Base-by-base conservation (phyloP, 2,329 filamentous ascomycete species). In the Aspergillus niger region DNA sequence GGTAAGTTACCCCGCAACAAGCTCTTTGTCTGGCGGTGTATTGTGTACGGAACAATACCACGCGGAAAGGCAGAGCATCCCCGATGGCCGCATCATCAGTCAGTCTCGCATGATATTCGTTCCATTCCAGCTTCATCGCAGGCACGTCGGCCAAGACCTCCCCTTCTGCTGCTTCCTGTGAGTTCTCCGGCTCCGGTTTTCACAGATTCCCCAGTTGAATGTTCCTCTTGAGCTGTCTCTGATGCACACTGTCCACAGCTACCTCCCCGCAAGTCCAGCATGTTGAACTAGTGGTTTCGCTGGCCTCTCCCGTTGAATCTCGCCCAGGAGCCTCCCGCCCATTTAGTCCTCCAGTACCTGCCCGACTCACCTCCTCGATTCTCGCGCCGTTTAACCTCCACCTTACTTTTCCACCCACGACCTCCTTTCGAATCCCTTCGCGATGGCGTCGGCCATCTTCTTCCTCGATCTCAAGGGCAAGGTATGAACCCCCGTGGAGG, bases 391-490 rank as follows among this genome's bases (percentile, higher is more conserved):
- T 64, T 13, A 60, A 65, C 61, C 26, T 63, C 55, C 63, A 58
- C 44, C 56, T 59, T 55, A 22, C 20, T 24, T 41, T 53, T 52
- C 58, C 57, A 54, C 44, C 55, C 32, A 53, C 59, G 43, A 58
- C 55, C 57, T 48, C 39, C 48, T 52, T 41, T 56, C 58, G 49
- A 55, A 58, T 61, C 64, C 64, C 63, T 62, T 72, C 79, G 83
- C 70, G 76, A 99, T 99, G 95, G 95, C 95, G 70, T 99, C 95
- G 63, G 95, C 95, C 67, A 77, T 99, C 73, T 99, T 99, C 86
- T 99, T 99, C 78, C 89, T 99, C 73, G 95, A 99, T 79, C 86
- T 99, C 69, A 99, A 99, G 92, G 95, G 95, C 91, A 99, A 99
- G 90, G 92, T 96, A 79, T 65, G 82, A 62, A 8, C 8, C 26